These are phyloP conservation scores for Phytophthora boehmeriae DNA, from an alignment of 352 stramenopile genomes.

Conservation along the genomic window DNA sequence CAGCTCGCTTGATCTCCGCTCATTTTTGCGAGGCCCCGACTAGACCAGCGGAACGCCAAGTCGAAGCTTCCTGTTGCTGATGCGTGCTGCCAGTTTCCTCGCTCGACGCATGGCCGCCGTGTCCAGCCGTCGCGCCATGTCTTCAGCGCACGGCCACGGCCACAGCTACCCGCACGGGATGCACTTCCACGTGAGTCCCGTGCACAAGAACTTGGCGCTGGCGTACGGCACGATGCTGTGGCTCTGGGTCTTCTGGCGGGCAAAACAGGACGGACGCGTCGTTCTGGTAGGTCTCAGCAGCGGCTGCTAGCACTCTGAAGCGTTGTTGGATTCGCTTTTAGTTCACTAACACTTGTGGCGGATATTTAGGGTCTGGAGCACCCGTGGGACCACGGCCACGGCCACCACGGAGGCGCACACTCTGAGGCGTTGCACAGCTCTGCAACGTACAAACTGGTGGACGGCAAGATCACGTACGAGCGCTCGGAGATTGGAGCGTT, in stretches of 20 bases:
- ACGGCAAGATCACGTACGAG: slow-evolving; percentile 69
- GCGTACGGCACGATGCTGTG: slow-evolving; percentile 91
- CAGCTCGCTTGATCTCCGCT: slow-evolving; percentile 17
- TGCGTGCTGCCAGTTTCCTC: slow-evolving; percentile 54
- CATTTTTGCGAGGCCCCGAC: slow-evolving; percentile 25
- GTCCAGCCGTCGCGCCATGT: slow-evolving; percentile 63
- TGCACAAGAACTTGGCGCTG: slow-evolving; percentile 88
- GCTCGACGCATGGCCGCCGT: slow-evolving; percentile 52
- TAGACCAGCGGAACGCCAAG: slow-evolving; percentile 25
- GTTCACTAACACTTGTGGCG: background rate
- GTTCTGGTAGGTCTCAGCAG: slow-evolving; percentile 74
- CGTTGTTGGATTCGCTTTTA: background rate
- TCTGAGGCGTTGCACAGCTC: slow-evolving; percentile 35
- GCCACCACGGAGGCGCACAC: slow-evolving; percentile 55
- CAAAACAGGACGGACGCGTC: slow-evolving; percentile 86
- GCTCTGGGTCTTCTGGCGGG: slow-evolving; percentile 91
- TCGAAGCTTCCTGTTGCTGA: slow-evolving; percentile 7
- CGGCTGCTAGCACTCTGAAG: background rate
- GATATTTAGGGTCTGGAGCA: slow-evolving; percentile 76
- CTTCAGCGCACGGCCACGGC: slow-evolving; percentile 51
- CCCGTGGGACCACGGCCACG: slow-evolving; percentile 83
- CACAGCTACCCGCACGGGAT: slow-evolving; percentile 84
- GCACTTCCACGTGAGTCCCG: slow-evolving; percentile 89
- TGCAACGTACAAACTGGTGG: slow-evolving; percentile 38
- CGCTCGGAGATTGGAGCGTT: slow-evolving; percentile 70